Evolutionary conservation across 345 rosid genomes (phyloP).

Genomic region (Iberis pinnata): DNA sequence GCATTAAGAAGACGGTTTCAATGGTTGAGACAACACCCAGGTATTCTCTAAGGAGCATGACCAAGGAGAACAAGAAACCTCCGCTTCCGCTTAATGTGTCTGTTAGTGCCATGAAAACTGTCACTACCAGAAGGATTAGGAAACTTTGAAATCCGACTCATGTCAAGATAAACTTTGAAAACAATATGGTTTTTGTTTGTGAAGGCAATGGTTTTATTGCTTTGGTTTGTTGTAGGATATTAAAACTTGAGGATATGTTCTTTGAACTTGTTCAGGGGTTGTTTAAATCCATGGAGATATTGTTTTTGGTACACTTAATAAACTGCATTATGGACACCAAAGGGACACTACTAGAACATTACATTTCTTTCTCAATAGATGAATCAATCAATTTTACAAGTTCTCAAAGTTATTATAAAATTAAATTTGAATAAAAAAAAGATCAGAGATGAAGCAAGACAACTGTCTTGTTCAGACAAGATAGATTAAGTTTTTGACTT

Average conservation of each 20-base stretch:
- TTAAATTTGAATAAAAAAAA: background rate
- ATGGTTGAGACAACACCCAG: slow-evolving; percentile 45
- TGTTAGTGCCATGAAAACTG: slow-evolving; percentile 15
- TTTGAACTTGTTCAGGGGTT: background rate
- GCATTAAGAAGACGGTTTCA: slow-evolving; percentile 46
- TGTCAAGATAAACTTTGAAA: no score
- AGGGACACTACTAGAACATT: background rate
- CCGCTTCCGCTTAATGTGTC: slow-evolving; percentile 33
- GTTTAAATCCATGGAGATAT: background rate
- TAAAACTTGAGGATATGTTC: slow-evolving; percentile 9
- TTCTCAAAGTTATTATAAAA: slow-evolving; percentile 10
- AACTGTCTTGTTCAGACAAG: slow-evolving; percentile 74
- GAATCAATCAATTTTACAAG: slow-evolving; percentile 5
- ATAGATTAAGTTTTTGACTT: slow-evolving; percentile 67
- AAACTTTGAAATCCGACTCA: slow-evolving; percentile 12
- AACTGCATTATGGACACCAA: no score
- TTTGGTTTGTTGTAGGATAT: background rate
- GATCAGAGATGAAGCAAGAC: slow-evolving; percentile 58
- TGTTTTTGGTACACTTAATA: no score
- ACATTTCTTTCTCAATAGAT: background rate
- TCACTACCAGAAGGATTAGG: slow-evolving; percentile 11
- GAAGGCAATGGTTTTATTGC: background rate
- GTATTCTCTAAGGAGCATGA: slow-evolving; percentile 68
- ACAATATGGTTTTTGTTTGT: background rate
- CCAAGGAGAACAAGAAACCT: slow-evolving; percentile 69